Conservation (phyloP, 345 rosid species). For the Schrenkiella parvula region DNA sequence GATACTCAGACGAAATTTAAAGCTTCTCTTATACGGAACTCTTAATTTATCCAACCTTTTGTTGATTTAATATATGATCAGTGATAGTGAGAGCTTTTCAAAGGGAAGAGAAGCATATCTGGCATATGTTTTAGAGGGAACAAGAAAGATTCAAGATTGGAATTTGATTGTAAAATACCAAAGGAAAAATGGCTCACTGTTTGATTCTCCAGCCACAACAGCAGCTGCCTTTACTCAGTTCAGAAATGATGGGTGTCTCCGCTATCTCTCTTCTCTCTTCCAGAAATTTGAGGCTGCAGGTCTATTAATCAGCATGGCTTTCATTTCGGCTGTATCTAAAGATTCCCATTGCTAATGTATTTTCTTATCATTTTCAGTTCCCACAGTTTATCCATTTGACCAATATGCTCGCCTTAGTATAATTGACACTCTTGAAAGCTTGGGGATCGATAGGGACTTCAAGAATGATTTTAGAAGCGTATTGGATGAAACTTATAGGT, state of each 20-base stretch:
- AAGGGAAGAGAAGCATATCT: conserved; percentile 58
- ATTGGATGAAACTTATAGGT: conserved; percentile 68
- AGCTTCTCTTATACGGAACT: background rate
- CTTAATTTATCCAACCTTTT: background rate
- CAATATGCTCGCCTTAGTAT: conserved; percentile 51
- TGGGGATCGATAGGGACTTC: conserved; percentile 70
- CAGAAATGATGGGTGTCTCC: conserved; percentile 53
- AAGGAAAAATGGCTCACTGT: conserved; percentile 70
- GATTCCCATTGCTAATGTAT: conserved; percentile 3
- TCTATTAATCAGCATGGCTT: conserved; percentile 14
- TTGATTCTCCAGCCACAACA: conserved; percentile 85
- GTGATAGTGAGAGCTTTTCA: conserved; percentile 26
- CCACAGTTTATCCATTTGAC: conserved; percentile 64
- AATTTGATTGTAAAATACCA: conserved; percentile 61
- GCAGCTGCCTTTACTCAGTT: conserved; percentile 64
- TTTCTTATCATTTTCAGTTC: conserved; percentile 49
- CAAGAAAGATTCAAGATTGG: conserved; percentile 53
- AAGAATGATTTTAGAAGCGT: conserved; percentile 44
- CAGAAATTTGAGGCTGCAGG: conserved; percentile 72
- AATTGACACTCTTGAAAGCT: conserved; percentile 56
- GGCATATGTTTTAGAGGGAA: conserved; percentile 70
- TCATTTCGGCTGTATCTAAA: background rate
- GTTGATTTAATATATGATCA: conserved; percentile 15
- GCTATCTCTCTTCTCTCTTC: conserved; percentile 50
- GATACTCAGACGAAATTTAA: background rate